Conservation (phyloP, 148 eudicot genomes). For the Polygonum aviculare region DNA sequence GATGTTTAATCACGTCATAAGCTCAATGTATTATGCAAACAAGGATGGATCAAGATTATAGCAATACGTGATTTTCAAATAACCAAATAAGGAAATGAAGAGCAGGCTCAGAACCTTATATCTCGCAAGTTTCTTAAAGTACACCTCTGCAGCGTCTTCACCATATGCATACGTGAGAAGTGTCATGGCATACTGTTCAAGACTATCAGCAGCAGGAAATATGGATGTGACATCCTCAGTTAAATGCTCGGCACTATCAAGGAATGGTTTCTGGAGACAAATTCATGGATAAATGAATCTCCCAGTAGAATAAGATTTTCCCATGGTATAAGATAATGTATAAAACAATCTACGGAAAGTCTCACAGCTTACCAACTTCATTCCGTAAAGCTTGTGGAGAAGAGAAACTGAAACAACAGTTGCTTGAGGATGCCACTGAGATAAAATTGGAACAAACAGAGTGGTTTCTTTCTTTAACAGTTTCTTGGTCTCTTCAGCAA, state of each 20-base stretch:
- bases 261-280: conserved; percentile 80
- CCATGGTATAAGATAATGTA: not conserved
- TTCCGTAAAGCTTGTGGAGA: conserved; percentile 86
- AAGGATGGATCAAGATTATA: not conserved
- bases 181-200: conserved; percentile 66
- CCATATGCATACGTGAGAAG: conserved; percentile 59
- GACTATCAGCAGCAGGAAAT: conserved; percentile 93
- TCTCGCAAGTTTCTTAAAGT: conserved; percentile 54
- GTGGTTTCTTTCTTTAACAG: conserved; percentile 64
- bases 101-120: conserved; percentile 60
- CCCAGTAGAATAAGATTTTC: conserved; percentile 10
- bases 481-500: conserved; percentile 78
- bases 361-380: conserved; percentile 62
- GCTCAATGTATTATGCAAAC: not conserved
- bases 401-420: conserved; percentile 77
- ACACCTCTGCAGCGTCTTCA: conserved; percentile 67
- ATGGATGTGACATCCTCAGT: conserved; percentile 95
- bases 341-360: not conserved
- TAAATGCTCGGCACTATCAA: conserved; percentile 78
- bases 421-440: conserved; percentile 74
- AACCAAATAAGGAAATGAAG: not conserved
- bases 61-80: not conserved
- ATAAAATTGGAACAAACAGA: conserved; percentile 64
- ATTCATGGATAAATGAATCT: conserved; percentile 11
- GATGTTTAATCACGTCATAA: not conserved